Conservation (phyloP, 805 yeast species). For the Hanseniaspora vineae region DNA sequence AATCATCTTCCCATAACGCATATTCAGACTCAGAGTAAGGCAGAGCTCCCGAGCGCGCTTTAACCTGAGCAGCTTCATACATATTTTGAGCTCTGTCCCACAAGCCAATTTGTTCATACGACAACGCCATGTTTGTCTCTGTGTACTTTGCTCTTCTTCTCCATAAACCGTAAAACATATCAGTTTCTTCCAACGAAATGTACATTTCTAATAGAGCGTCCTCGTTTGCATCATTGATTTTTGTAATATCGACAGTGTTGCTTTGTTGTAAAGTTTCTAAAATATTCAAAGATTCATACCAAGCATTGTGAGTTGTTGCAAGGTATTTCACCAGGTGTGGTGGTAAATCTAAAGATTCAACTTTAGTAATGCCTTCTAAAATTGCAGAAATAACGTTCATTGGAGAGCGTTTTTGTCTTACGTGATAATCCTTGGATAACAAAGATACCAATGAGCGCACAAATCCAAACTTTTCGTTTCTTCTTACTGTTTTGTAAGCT, state of each 20-base stretch:
- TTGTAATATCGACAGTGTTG: slow-evolving; percentile 53
- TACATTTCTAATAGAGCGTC: slow-evolving; percentile 89
- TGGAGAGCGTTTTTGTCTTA: slow-evolving; percentile 74
- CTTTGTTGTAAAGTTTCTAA: slow-evolving; percentile 55
- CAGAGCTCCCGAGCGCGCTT: slow-evolving; percentile 86
- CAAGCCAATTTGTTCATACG: slow-evolving; percentile 87
- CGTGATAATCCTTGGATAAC: slow-evolving; percentile 81
- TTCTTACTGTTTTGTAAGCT: slow-evolving; percentile 60
- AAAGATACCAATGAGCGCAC: slow-evolving; percentile 68
- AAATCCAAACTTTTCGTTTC: slow-evolving; percentile 72
- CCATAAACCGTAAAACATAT: slow-evolving; percentile 97
- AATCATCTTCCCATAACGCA: slow-evolving; percentile 94
- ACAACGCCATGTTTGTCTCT: slow-evolving; percentile 84
- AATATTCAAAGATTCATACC: slow-evolving; percentile 82
- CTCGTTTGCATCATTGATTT: slow-evolving; percentile 70
- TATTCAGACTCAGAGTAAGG: slow-evolving; percentile 95
- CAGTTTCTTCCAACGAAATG: slow-evolving; percentile 81
- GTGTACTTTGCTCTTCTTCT: slow-evolving; percentile 88
- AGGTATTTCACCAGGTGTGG: slow-evolving; percentile 87
- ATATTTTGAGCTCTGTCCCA: slow-evolving; percentile 91
- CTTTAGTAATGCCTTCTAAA: slow-evolving; percentile 67
- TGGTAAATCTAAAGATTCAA: slow-evolving; percentile 69
- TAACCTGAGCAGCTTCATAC: slow-evolving; percentile 93
- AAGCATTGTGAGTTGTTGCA: slow-evolving; percentile 76
- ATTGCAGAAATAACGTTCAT: slow-evolving; percentile 81